Evolutionary conservation across 768 basidiomycete genomes (phyloP), one percentile per base, ranked within the genome.

Genomic region (Coprinellus micaceus): DNA sequence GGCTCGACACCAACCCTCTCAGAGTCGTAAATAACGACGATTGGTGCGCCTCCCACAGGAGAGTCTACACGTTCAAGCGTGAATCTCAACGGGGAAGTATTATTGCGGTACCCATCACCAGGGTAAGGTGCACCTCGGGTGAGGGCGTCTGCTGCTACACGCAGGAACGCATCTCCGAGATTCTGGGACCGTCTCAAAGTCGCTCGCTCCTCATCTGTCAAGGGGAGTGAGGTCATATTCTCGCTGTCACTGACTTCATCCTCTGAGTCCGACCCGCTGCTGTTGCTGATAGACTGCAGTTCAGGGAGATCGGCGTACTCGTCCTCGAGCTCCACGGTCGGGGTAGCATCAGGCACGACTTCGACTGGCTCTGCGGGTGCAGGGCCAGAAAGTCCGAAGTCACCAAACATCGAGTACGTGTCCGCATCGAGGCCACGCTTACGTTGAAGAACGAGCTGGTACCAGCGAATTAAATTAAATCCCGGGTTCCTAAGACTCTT

Each of bases 391-490:
- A 3, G 30, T 4, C 17, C 10, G 30, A 3, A 4, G 7, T 5
- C 19, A 15, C 24, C 46, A 12, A 52, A 22, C 25, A n/a, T n/a
- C n/a, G 49, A 28, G 25, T 26, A 33, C 3, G 39, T 43, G n/a
- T 53, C 28, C 22, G 19, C 3, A 21, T 53, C 39, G 6, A 40
- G 24, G 10, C 52, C 37, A 2, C 52, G 52, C 15, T 26, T n/a
- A 12, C 41, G 25, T n/a, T 28, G 19, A 3, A 22, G 6, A 2
- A 33, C 52, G 12, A 53, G 10, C 25, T 53, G 19, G 29, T 53
- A 53, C 52, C 52, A 53, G 15, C 21, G 19, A 3, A 53, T 29
- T n/a, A 53, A 21, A 21, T 53, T 41, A 17, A 53, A 53, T 12
- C 25, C 17, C 9, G 37, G 12, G 25, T 53, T 53, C 13, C 22